phyloP scores from a whole-genome alignment of 768 basidiomycete species.

The Porphyrellus cyaneotinctus region DNA sequence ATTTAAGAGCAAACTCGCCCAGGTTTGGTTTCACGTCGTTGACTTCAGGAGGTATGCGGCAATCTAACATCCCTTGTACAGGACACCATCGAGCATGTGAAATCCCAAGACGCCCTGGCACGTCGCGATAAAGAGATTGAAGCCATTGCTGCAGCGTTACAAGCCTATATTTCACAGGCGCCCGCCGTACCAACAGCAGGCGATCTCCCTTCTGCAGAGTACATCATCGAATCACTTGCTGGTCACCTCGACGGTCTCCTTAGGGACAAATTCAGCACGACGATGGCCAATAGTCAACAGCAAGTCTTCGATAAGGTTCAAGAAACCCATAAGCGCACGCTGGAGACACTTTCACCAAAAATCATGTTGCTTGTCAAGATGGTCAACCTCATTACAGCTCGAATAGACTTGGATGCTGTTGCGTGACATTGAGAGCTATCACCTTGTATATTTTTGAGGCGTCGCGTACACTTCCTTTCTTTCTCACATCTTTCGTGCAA shows the following conservation, averaged over 20 bases:
- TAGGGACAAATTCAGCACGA: conserved; percentile 21
- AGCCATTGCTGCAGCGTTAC: conserved; percentile 29
- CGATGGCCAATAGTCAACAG: conserved; percentile 19
- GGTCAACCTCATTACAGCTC: conserved; percentile 29
- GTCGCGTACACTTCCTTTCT: neutral
- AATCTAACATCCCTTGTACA: conserved; percentile 6
- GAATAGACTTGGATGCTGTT: conserved; percentile 15
- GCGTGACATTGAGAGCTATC: conserved; percentile 1
- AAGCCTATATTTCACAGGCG: conserved; percentile 31
- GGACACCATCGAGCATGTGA: conserved; percentile 11
- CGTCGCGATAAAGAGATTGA: conserved; percentile 27
- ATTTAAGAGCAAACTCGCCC: conserved; percentile 21
- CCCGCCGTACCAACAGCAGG: conserved; percentile 8
- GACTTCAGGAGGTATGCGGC: neutral
- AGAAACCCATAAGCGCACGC: conserved; percentile 20
- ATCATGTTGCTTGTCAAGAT: conserved; percentile 27
- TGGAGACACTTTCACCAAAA: conserved; percentile 26
- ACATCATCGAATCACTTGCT: conserved; percentile 27
- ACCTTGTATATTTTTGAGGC: neutral
- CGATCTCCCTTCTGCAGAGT: conserved; percentile 27
- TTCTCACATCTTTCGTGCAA: neutral
- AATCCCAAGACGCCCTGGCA: conserved; percentile 11
- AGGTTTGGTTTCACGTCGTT: conserved; percentile 22
- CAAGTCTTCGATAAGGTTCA: conserved; percentile 23
- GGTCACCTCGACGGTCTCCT: conserved; percentile 24